Evolutionary conservation across 1,139 yeast genomes (phyloP).

Genomic region (Candida smagusa): DNA sequence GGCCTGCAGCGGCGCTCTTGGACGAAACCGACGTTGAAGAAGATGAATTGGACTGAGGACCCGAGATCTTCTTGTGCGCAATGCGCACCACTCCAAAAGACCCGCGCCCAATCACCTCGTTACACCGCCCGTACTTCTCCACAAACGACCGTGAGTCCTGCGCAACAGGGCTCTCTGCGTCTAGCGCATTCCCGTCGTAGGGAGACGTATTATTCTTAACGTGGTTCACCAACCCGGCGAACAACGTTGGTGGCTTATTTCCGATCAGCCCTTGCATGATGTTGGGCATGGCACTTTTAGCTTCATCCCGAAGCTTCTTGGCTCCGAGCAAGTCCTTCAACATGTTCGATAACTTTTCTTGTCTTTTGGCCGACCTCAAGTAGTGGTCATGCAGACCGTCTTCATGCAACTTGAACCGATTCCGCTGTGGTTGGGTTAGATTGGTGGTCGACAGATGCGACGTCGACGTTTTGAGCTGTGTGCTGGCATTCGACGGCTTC

Average conservation of each 20-base stretch:
- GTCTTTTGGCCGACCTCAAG: conserved; percentile 73
- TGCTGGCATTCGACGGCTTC: conserved; percentile 3
- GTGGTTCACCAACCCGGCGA: conserved; percentile 77
- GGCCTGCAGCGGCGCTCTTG: conserved; percentile 5
- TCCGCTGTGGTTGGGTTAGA: conserved; percentile 15
- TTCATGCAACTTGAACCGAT: conserved; percentile 54
- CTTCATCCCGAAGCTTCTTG: conserved; percentile 74
- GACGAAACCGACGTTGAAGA: conserved; percentile 3
- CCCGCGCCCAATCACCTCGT: conserved; percentile 48
- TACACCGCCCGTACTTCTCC: conserved; percentile 49
- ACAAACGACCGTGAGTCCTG: conserved; percentile 41
- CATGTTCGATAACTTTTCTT: conserved; percentile 85
- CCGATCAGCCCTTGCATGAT: conserved; percentile 19
- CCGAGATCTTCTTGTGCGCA: conserved; percentile 35
- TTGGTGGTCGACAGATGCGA: conserved; percentile 10
- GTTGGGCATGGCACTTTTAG: conserved; percentile 82
- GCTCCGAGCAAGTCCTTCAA: conserved; percentile 82
- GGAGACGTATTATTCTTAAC: conserved; percentile 41
- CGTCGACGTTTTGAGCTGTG: conserved; percentile 8
- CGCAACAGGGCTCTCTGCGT: background rate
- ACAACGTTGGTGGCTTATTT: conserved; percentile 67
- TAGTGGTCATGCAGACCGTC: conserved; percentile 79
- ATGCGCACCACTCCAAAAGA: conserved; percentile 48
- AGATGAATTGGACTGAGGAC: background rate
- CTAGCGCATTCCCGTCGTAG: conserved; percentile 15